Conservation (phyloP, 2,329 filamentous ascomycete species). For the Boeremia lycopersici region DNA sequence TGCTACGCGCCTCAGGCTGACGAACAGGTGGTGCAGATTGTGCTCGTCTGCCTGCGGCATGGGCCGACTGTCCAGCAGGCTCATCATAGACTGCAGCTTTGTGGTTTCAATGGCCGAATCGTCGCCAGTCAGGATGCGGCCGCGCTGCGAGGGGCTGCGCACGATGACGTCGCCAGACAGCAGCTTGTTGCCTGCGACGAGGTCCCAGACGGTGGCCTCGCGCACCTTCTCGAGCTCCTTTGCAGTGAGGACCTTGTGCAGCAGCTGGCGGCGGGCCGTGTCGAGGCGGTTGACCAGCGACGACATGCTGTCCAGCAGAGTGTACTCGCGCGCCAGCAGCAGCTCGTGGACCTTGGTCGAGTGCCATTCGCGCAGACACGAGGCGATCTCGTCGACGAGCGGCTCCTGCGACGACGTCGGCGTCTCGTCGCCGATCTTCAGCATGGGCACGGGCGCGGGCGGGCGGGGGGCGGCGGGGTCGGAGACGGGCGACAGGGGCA, state of each 20-base stretch:
- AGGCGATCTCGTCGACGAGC: conserved; percentile 95
- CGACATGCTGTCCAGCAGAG: conserved; percentile 79
- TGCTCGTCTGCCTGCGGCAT: conserved; percentile 69
- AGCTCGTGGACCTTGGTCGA: conserved; percentile 95
- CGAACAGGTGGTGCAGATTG: conserved; percentile 78
- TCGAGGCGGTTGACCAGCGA: conserved; percentile 83
- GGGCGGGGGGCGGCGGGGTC: conserved; percentile 76
- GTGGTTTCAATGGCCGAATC: conserved; percentile 93
- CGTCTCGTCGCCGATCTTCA: conserved; percentile 97
- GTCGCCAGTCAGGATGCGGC: conserved; percentile 85
- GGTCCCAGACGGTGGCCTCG: conserved; percentile 92
- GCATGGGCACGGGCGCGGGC: conserved; percentile 91
- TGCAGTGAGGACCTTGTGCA: conserved; percentile 90
- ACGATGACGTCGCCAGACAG: conserved; percentile 94
- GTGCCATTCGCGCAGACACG: conserved; percentile 96
- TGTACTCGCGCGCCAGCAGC: conserved; percentile 81
- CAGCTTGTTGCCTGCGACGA: conserved; percentile 93
- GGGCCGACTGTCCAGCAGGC: conserved; percentile 83
- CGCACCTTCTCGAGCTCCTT: conserved; percentile 81
- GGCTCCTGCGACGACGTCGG: conserved; percentile 88
- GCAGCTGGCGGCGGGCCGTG: conserved; percentile 81
- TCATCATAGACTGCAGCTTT: conserved; percentile 93
- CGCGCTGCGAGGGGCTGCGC: conserved; percentile 80
- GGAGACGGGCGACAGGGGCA: conserved; percentile 49
- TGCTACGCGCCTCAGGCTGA: conserved; percentile 83